phyloP scores from a whole-genome alignment of 2,329 filamentous ascomycete genomes.

The Colletotrichum godetiae region DNA sequence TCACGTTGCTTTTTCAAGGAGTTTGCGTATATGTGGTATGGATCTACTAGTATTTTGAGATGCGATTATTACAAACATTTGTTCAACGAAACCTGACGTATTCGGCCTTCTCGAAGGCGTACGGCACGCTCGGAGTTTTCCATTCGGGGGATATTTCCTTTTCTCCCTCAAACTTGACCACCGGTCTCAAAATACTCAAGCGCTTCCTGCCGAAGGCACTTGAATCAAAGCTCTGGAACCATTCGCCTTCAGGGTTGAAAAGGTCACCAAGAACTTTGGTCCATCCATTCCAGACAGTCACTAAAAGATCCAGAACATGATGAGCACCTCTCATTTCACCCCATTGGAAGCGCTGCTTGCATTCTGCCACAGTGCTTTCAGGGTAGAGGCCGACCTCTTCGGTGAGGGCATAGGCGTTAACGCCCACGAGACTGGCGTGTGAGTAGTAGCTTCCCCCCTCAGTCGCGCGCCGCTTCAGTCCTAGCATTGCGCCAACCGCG shows the following conservation, averaged over 20 bases:
- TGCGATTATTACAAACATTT: neutral
- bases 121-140: slow-evolving; percentile 22
- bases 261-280: slow-evolving; percentile 14
- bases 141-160: slow-evolving; percentile 14
- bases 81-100: neutral
- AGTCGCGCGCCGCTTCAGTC: slow-evolving; percentile 44
- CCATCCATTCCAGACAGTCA: slow-evolving; percentile 29
- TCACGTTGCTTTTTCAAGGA: too few relatives aligned
- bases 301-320: slow-evolving; percentile 24
- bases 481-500: slow-evolving; percentile 46
- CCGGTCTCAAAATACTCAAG: slow-evolving; percentile 18
- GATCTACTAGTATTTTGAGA: too few relatives aligned
- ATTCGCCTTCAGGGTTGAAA: slow-evolving; percentile 14
- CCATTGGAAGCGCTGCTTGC: slow-evolving; percentile 29
- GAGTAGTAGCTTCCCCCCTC: slow-evolving; percentile 46
- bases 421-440: slow-evolving; percentile 43
- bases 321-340: slow-evolving; percentile 28
- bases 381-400: slow-evolving; percentile 47
- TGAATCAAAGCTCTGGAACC: slow-evolving; percentile 19
- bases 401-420: slow-evolving; percentile 42
- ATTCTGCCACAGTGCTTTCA: slow-evolving; percentile 12
- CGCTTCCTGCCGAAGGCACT: slow-evolving; percentile 10
- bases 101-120: slow-evolving; percentile 21
- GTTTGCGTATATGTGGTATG: too few relatives aligned
- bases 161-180: slow-evolving; percentile 21